Base-by-base conservation (phyloP, 1,284 basidiomycete genomes). In the Acaromyces ingoldii region DNA sequence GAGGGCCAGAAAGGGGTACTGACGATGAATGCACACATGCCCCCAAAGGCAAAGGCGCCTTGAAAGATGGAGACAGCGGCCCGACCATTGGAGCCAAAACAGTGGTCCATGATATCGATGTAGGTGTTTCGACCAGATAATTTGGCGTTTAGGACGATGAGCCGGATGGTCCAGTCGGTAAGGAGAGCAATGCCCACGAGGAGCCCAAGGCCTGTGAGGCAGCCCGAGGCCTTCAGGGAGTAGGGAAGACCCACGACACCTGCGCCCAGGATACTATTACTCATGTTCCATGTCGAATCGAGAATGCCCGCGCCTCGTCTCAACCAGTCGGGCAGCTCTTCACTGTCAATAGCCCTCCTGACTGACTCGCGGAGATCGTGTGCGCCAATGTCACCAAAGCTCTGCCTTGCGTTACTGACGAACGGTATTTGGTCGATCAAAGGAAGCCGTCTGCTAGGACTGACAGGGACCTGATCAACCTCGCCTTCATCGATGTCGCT, bases 151-250 rank as follows among this genome's bases (percentile, higher is more conserved):
- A 92, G 77, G 2, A 78, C 76, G 49, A 97, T 93, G 29, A 99
- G 82, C 11, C 92, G 85, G 57, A 99, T 97, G 3, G 95, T 98
- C 93, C 93, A 98, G 77, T 97, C 92, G 10, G 93, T 97, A 34
- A 95, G 82, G 22, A 78, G 81, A 39, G 89, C 91, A 11, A 98
- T 80, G 6, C 85, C 76, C 21, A 92, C 79, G 13, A 99, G 82
- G 1, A 99, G 81, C 7, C 86, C 49, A 11, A 96, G 77, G 5
- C 95, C 95, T 0, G 84, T 84, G 56, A 96, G 81, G 77, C 96
- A 92, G 1, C 92, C 92, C 22, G 92, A 90, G 79, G 93, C 88
- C 63, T 85, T 84, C 55, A 96, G 79, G 30, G 92, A 91, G 74
- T 96, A 96, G 1, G 92, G 92, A 21, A 97, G 79, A 51, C 85